phyloP scores from a whole-genome alignment of 1,139 yeast species.

The Meyerozyma carpophila region DNA sequence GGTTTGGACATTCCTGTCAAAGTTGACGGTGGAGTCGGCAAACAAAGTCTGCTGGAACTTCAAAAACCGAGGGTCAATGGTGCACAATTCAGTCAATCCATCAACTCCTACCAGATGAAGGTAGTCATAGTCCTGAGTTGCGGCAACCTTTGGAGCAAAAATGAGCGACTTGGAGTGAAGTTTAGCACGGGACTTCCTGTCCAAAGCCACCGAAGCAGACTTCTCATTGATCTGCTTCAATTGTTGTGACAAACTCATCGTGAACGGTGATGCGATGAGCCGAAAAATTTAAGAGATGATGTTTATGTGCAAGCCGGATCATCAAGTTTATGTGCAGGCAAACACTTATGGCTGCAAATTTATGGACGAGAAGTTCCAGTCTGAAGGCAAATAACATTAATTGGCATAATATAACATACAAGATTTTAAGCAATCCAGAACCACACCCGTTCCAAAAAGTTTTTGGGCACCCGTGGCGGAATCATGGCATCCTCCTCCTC shows the following conservation, averaged over 20 bases:
- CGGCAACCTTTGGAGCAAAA: constrained; percentile 82
- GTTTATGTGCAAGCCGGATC: background rate
- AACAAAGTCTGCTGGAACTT: constrained; percentile 70
- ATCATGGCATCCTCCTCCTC: constrained; percentile 33
- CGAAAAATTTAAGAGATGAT: constrained; percentile 1
- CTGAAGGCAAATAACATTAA: background rate
- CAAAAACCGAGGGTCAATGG: constrained; percentile 68
- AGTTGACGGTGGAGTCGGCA: constrained; percentile 68
- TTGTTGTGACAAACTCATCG: constrained; percentile 74
- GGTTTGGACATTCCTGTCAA: constrained; percentile 78
- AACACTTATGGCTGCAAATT: background rate
- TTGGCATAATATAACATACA: background rate
- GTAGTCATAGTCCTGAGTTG: constrained; percentile 86
- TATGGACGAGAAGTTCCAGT: no score
- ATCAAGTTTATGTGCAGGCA: background rate
- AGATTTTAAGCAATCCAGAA: constrained; percentile 22
- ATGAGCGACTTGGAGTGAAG: constrained; percentile 84
- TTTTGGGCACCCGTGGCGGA: constrained; percentile 28
- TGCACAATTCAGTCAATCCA: constrained; percentile 68
- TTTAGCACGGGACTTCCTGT: constrained; percentile 80
- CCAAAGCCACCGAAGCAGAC: constrained; percentile 72
- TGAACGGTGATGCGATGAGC: constrained; percentile 7
- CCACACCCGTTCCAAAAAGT: constrained; percentile 32
- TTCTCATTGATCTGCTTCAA: constrained; percentile 64
- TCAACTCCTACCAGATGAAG: constrained; percentile 69